phyloP scores from a whole-genome alignment of 1,284 basidiomycete species.

The Entoloma clypeatum region DNA sequence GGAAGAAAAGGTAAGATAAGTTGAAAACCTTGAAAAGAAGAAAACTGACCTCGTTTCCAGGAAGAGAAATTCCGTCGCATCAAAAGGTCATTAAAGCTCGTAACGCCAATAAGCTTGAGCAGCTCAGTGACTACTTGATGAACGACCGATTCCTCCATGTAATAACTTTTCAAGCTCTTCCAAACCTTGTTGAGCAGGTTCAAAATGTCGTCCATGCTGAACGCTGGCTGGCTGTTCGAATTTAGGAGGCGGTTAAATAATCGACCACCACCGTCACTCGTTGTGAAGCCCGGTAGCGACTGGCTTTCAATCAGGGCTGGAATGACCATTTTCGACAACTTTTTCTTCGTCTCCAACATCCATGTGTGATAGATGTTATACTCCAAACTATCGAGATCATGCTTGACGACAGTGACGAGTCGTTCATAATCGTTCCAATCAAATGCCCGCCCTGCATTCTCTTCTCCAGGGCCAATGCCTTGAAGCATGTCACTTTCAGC shows the following conservation, averaged over 20 bases:
- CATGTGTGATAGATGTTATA: conserved; percentile 99
- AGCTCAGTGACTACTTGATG: conserved; percentile 97
- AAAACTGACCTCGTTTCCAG: conserved; percentile 89
- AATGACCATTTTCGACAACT: conserved; percentile 96
- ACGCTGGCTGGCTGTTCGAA: conserved; percentile 83
- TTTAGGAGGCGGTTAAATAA: conserved; percentile 93
- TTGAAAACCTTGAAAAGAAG: neutral
- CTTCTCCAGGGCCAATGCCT: conserved; percentile 95
- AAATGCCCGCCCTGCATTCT: conserved; percentile 86
- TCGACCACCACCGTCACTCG: conserved; percentile 88
- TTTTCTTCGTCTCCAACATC: conserved; percentile 99
- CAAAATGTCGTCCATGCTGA: conserved; percentile 98
- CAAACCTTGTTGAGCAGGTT: conserved; percentile 97
- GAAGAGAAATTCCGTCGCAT: conserved; percentile 99
- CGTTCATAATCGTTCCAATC: conserved; percentile 98
- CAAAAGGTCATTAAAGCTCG: conserved; percentile 97
- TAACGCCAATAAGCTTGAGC: conserved; percentile 94
- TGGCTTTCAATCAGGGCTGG: conserved; percentile 98
- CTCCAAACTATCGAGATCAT: conserved; percentile 96
- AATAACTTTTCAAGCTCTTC: conserved; percentile 98
- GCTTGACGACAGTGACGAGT: conserved; percentile 95
- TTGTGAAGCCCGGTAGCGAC: conserved; percentile 96
- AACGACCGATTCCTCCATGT: conserved; percentile 96
- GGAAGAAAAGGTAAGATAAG: conserved; percentile 5
- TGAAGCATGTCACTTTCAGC: conserved; percentile 98